Conservation (phyloP, 129 eudicot genomes). For the Artemisia tridentata region DNA sequence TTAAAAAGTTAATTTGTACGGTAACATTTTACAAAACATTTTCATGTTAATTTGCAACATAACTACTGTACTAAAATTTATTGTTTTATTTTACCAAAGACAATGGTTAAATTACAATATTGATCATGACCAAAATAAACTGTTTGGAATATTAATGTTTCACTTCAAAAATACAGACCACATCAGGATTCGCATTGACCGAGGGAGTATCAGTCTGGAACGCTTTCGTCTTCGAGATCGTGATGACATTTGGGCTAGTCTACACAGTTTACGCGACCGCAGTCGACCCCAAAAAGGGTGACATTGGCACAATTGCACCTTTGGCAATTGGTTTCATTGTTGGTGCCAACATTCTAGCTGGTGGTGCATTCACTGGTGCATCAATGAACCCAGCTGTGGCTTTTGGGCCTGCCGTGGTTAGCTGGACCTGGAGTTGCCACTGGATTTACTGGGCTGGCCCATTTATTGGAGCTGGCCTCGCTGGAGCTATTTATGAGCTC, state of each 20-base stretch:
- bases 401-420: constrained; percentile 55
- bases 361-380: constrained; percentile 61
- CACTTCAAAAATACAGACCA: constrained; percentile 26
- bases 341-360: constrained; percentile 58
- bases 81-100: too few relatives aligned
- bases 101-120: too few relatives aligned
- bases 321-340: constrained; percentile 58
- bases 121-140: too few relatives aligned
- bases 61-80: too few relatives aligned
- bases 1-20: too few relatives aligned
- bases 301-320: constrained; percentile 48
- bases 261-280: constrained; percentile 71
- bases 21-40: too few relatives aligned
- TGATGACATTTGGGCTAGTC: constrained; percentile 60
- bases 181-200: constrained; percentile 35
- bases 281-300: constrained; percentile 53
- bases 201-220: constrained; percentile 46
- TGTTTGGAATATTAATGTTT: background rate
- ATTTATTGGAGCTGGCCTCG: constrained; percentile 45
- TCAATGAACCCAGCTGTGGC: constrained; percentile 61
- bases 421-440: constrained; percentile 46
- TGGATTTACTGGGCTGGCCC: constrained; percentile 70
- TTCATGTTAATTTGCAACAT: too few relatives aligned
- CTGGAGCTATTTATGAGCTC: constrained; percentile 44
- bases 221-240: constrained; percentile 49